These are phyloP conservation scores for Oryza glaberrima DNA, from an alignment of 176 grass and related monocot genomes.

Conservation along the genomic window DNA sequence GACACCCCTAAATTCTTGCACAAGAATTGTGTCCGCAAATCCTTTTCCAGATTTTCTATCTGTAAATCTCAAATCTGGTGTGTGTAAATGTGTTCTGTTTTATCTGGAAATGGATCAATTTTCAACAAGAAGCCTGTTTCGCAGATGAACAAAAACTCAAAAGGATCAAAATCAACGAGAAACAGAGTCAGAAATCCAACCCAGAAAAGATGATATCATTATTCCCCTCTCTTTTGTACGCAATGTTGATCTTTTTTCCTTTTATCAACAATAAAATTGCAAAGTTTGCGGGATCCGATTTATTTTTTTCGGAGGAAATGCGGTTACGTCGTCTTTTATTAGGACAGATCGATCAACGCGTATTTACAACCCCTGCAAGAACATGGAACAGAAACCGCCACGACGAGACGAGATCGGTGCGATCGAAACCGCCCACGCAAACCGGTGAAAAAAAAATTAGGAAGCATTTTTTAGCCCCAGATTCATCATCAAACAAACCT, in stretches of 20 bases:
- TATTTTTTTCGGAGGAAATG: neutral
- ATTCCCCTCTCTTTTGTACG: neutral
- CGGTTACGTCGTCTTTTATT: neutral
- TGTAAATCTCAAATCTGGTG: neutral
- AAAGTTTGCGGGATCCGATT: neutral
- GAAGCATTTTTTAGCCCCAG: conserved; percentile 19
- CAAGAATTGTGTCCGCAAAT: neutral
- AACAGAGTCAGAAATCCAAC: neutral
- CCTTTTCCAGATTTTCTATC: neutral
- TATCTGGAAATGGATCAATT: neutral
- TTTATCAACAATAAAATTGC: neutral
- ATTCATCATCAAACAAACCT: conserved; percentile 12
- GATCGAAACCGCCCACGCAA: neutral
- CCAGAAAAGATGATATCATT: neutral
- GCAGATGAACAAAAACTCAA: neutral
- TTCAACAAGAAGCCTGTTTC: neutral
- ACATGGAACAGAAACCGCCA: neutral
- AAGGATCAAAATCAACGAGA: neutral
- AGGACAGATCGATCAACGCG: neutral
- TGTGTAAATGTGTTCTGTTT: too few relatives aligned
- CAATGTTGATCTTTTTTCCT: neutral
- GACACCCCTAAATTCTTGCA: too few relatives aligned
- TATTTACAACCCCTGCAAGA: conserved; percentile 7
- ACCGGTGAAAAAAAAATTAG: neutral
- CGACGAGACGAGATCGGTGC: conserved; percentile 32